Base-by-base conservation (phyloP, 257 asterid genomes). In the Solanum microdontum region DNA sequence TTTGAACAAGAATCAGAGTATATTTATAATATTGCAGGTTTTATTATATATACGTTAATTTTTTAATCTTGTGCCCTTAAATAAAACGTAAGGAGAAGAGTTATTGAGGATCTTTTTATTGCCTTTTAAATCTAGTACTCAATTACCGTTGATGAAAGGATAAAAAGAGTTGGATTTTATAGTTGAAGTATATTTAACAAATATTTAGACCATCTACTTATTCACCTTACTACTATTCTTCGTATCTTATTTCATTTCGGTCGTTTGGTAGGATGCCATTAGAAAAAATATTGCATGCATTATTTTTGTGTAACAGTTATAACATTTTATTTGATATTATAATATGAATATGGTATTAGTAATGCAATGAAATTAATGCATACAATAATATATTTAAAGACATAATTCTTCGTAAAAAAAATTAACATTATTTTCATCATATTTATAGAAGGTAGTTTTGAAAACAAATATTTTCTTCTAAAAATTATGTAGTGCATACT, bases 81-180 rank as follows among this genome's bases (percentile, higher is more conserved):
- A 2, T 37, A 75, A 75, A 37, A 37, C 14, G 0, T 3, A 32
- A 72, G 26, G n/a, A 48, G 1, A 51, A 33, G 79, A 33, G 43
- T 32, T 72, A 72, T 14, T 72, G 43, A 32, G 79, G 26, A 19
- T 73, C 17, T 19, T 34, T 73, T 73, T 73, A 73, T 33, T 72
- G 24, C 24, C 45, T 70, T 70, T 7, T 30, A 72, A 17, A 72
- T 72, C 24, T 36, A 21, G 30, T 74, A 74, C 51, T 74, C 51
- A 34, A 34, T 21, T 74, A 34, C 48, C 51, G 30, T 74, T 74
- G 10, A 74, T 19, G 30, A 34, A 74, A 74, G 5, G 51, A 74
- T 74, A 21, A 74, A 21, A 74, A 36, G 45, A 32, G 17, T 74
- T 74, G 82, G 82, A 74, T 34, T 74, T 74, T 74, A 74, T 36